Conservation (phyloP, 148 eudicot species). For the Vaccinium corymbosum region DNA sequence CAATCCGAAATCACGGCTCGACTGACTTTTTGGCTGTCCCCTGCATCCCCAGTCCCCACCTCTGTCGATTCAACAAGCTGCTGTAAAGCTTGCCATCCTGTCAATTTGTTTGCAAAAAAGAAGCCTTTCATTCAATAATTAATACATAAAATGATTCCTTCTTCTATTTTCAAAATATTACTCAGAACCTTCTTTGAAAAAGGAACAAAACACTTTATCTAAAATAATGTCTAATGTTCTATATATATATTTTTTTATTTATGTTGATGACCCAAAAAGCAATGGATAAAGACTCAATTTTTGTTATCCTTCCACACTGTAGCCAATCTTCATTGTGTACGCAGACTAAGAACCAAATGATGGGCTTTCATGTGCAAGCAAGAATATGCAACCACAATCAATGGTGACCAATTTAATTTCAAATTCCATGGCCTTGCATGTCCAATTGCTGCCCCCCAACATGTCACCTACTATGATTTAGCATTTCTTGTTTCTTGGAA, state of each 20-base stretch:
- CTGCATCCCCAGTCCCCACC: no score
- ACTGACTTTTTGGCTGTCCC: no score
- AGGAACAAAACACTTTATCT: neutral
- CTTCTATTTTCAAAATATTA: neutral
- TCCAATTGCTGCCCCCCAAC: neutral
- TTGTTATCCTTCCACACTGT: neutral
- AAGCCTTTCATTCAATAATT: neutral
- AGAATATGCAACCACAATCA: neutral
- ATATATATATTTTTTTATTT: neutral
- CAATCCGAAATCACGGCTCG: no score
- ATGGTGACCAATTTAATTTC: neutral
- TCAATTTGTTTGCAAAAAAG: neutral
- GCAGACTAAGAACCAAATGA: neutral
- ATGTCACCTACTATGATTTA: neutral
- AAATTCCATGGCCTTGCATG: conserved; percentile 5
- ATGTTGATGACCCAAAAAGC: neutral
- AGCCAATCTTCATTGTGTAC: neutral
- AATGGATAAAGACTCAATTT: neutral
- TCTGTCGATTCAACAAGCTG: neutral
- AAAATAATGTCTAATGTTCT: neutral
- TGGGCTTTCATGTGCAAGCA: conserved; percentile 12
- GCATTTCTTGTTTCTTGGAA: neutral
- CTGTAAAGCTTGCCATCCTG: neutral
- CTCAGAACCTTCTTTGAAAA: neutral
- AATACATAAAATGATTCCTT: neutral